These are phyloP conservation scores for Colletotrichum sp. DNA, from an alignment of 2,329 filamentous ascomycete genomes.

Conservation along the genomic window DNA sequence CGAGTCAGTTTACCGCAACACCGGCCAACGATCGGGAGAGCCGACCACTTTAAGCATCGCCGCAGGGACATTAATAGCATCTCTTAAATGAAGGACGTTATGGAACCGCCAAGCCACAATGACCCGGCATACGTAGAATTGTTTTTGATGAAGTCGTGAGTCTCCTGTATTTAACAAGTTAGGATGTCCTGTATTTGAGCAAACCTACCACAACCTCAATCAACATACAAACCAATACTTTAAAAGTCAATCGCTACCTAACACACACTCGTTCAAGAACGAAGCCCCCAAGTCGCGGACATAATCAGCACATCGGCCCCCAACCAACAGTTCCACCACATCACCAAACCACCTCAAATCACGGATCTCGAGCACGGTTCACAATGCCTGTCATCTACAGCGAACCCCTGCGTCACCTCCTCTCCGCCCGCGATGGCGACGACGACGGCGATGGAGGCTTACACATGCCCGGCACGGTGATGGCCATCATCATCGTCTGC, in stretches of 20 bases:
- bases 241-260: not conserved
- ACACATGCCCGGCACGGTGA: not conserved
- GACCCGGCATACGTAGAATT: not conserved
- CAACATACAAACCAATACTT: not conserved
- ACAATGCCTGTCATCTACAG: not conserved
- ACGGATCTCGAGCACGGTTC: not conserved
- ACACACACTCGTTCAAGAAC: not conserved
- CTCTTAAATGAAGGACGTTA: not conserved
- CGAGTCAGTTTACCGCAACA: not conserved
- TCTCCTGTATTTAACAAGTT: not conserved
- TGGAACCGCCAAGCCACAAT: not conserved
- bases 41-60: not conserved
- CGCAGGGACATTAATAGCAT: not conserved
- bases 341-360: not conserved
- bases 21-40: not conserved
- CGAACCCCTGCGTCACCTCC: not conserved
- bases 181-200: not conserved
- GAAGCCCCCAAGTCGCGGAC: not conserved
- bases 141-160: not conserved
- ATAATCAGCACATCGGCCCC: not conserved
- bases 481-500: not conserved
- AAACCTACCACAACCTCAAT: not conserved
- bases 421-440: not conserved
- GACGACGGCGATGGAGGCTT: constrained; percentile 10
- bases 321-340: not conserved